Base-by-base conservation (phyloP, 2,329 filamentous ascomycete genomes). In the Cladosporium austrohemisphaericum region DNA sequence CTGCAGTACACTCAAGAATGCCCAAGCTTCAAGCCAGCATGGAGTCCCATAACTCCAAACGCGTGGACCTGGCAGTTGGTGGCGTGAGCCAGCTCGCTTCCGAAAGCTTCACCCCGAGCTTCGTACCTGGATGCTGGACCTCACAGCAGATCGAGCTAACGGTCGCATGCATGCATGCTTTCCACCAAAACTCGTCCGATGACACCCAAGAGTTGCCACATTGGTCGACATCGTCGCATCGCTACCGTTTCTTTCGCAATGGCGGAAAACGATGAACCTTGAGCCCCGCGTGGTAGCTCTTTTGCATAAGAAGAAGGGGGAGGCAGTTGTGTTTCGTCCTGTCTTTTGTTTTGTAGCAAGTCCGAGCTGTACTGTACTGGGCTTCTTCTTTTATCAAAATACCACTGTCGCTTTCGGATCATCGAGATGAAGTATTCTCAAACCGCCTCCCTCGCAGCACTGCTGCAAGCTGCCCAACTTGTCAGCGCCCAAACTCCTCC, bases 61-160 rank as follows among this genome's bases (percentile, higher is more conserved):
- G 16, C 14, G 40, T n/a, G 5, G 14, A 4, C 5, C 28, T 31
- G 28, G 28, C 28, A n/a, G 11, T 31, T 18, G n/a, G 32, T 45
- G 41, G 31, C 31, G 41, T 45, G 31, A 26, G 19, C 9, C 41
- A 35, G 31, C 22, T 36, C 31, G 41, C 41, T 45, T 20, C 41
- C 23, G 20, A 36, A 45, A 36, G 20, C 10, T 36, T 45, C 16
- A 3, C 14, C 4, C 8, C 33, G 4, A 36, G 33, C 33, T 16
- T 19, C 33, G 11, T 3, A 19, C 16, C n/a, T 36, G n/a, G n/a
- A n/a, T n/a, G n/a, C n/a, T n/a, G 14, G 10, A 35, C 33, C 16
- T 11, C 18, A 16, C 8, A 16, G 16, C 33, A 6, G 11, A 7
- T 20, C 4, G 9, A 36, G 33, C 13, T n/a, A n/a, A n/a, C n/a